phyloP scores from a whole-genome alignment of 2,329 filamentous ascomycete species.

The Huntiella omanensis region DNA sequence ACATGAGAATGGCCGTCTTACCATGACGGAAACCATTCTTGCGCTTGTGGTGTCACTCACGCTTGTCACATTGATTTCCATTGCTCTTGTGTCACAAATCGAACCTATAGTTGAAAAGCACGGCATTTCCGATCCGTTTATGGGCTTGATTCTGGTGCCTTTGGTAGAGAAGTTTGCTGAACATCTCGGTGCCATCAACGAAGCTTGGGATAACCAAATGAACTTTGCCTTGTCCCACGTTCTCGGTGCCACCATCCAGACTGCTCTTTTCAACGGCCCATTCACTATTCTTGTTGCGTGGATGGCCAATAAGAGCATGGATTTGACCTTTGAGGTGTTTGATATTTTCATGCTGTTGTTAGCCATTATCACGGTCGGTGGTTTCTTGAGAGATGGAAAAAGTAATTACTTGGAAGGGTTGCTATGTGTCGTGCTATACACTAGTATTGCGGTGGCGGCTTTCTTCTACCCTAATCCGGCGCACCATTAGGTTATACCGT shows the following conservation, averaged over 20 bases:
- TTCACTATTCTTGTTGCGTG: constrained; percentile 70
- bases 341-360: constrained; percentile 67
- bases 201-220: constrained; percentile 69
- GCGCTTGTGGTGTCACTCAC: constrained; percentile 40
- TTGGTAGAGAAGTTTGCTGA: constrained; percentile 76
- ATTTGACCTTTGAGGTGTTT: constrained; percentile 73
- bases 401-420: constrained; percentile 79
- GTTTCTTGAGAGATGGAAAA: constrained; percentile 74
- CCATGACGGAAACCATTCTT: constrained; percentile 51
- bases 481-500: no score
- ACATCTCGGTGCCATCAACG: constrained; percentile 66
- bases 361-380: constrained; percentile 69
- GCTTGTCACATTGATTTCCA: constrained; percentile 54
- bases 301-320: constrained; percentile 52
- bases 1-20: constrained; percentile 37
- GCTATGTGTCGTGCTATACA: constrained; percentile 52
- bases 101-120: constrained; percentile 31
- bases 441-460: constrained; percentile 40
- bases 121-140: constrained; percentile 32
- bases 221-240: constrained; percentile 76
- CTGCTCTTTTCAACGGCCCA: constrained; percentile 71
- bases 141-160: constrained; percentile 58
- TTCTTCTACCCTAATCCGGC: constrained; percentile 33
- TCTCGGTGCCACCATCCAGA: constrained; percentile 74
- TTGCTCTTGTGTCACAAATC: constrained; percentile 57